phyloP scores from a whole-genome alignment of 2,329 filamentous ascomycete species.

The Fusarium humuli region DNA sequence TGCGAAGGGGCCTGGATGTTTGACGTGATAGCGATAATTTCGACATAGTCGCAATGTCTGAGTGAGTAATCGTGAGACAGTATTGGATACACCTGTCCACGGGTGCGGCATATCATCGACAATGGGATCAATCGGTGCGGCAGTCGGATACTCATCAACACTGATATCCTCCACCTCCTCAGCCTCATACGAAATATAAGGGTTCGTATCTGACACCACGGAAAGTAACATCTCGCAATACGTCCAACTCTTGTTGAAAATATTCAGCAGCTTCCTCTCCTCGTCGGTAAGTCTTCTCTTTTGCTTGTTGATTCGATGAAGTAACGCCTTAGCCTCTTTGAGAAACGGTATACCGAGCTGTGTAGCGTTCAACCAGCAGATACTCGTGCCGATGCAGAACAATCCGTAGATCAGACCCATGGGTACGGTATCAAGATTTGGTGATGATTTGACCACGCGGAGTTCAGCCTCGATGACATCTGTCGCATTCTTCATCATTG shows the following conservation, averaged over 20 bases:
- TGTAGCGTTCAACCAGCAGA: conserved; percentile 55
- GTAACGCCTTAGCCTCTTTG: conserved; percentile 45
- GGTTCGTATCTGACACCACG: conserved; percentile 52
- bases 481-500: conserved; percentile 52
- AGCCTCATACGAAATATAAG: conserved; percentile 16
- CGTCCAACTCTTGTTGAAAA: conserved; percentile 55
- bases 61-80: conserved; percentile 50
- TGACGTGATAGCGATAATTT: conserved; percentile 47
- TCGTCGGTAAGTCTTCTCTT: conserved; percentile 15
- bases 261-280: conserved; percentile 49
- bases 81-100: conserved; percentile 54
- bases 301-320: conserved; percentile 44
- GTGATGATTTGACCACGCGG: conserved; percentile 32
- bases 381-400: conserved; percentile 55
- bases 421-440: conserved; percentile 41
- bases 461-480: conserved; percentile 51
- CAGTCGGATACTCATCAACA: conserved; percentile 26
- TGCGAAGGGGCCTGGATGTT: conserved; percentile 32
- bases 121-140: conserved; percentile 15
- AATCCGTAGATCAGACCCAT: conserved; percentile 53
- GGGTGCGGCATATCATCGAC: conserved; percentile 49
- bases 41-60: conserved; percentile 53
- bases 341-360: conserved; percentile 50
- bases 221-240: conserved; percentile 57
- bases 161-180: conserved; percentile 27